A percentile compares a stretch with the other conserved stretches of the same genome.
Evolutionary conservation across 164 flowering plant species (phyloP).

Genomic region (Cinnamomum chago): DNA sequence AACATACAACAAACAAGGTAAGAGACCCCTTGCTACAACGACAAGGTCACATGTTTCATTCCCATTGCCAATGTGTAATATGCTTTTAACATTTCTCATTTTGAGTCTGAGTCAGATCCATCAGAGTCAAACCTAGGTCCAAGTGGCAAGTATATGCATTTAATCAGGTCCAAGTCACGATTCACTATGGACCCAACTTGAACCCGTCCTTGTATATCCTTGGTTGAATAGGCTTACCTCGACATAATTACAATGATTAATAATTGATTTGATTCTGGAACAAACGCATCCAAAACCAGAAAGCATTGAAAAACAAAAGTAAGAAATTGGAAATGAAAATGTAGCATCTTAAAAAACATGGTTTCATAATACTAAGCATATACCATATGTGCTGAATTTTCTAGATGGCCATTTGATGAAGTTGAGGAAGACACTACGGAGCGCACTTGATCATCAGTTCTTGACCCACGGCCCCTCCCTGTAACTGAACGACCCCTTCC

Average conservation of each 20-base stretch:
- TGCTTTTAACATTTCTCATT: too few relatives aligned
- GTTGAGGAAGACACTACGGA: conserved; percentile 29
- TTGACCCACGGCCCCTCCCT: conserved; percentile 73
- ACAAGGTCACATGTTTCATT: too few relatives aligned
- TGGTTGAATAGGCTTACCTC: background rate
- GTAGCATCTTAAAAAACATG: background rate
- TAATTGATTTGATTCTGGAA: background rate
- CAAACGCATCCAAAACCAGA: background rate
- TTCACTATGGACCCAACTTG: too few relatives aligned
- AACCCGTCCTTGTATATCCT: too few relatives aligned
- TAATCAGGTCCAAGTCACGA: too few relatives aligned
- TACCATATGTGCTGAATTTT: conserved; percentile 55
- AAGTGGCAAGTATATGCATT: too few relatives aligned
- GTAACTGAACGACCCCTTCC: conserved; percentile 61
- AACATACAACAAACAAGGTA: too few relatives aligned
- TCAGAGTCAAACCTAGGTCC: too few relatives aligned
- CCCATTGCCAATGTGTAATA: too few relatives aligned
- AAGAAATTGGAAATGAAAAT: background rate
- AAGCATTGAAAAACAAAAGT: background rate
- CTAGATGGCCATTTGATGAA: conserved; percentile 65
- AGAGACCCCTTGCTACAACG: too few relatives aligned
- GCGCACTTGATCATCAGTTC: conserved; percentile 47
- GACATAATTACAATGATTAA: background rate
- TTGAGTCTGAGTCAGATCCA: too few relatives aligned
- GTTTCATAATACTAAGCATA: background rate